Evolutionary conservation across 2,329 filamentous ascomycete species (phyloP).

Genomic region (Dryadomyces sulphureus): DNA sequence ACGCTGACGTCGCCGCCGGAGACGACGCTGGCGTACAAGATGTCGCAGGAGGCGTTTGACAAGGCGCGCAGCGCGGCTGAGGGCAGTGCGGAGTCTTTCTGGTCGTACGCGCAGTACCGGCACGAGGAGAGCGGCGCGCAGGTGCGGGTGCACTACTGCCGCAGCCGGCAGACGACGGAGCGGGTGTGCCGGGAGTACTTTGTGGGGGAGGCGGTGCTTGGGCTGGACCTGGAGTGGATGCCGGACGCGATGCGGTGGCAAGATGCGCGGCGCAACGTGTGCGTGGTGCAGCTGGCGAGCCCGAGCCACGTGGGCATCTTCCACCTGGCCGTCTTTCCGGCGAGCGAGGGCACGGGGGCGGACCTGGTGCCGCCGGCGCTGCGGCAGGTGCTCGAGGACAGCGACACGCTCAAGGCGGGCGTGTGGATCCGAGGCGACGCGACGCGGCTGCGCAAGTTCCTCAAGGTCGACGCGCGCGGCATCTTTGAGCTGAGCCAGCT

Average conservation of each 20-base stretch:
- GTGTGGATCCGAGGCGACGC: slow-evolving; percentile 61
- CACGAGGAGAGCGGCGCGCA: slow-evolving; percentile 31
- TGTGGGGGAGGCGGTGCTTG: slow-evolving; percentile 53
- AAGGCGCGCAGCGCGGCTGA: slow-evolving; percentile 30
- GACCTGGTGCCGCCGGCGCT: slow-evolving; percentile 59
- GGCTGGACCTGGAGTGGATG: slow-evolving; percentile 84
- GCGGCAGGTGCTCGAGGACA: slow-evolving; percentile 55
- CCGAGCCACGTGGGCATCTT: slow-evolving; percentile 66
- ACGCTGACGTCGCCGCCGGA: slow-evolving; percentile 18
- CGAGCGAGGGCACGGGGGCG: slow-evolving; percentile 15
- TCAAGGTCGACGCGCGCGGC: slow-evolving; percentile 49
- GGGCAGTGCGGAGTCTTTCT: slow-evolving; percentile 40
- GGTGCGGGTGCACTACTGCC: slow-evolving; percentile 67
- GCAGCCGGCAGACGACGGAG: slow-evolving; percentile 51
- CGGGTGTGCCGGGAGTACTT: slow-evolving; percentile 50
- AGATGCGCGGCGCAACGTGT: slow-evolving; percentile 53
- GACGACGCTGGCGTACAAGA: slow-evolving; percentile 28
- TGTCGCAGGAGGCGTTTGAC: slow-evolving; percentile 28
- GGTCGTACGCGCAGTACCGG: slow-evolving; percentile 55
- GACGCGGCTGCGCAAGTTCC: slow-evolving; percentile 50
- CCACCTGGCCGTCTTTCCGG: slow-evolving; percentile 54
- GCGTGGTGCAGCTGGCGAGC: slow-evolving; percentile 70
- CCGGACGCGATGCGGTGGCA: slow-evolving; percentile 28
- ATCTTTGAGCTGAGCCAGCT: slow-evolving; percentile 73
- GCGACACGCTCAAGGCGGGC: slow-evolving; percentile 57